Evolutionary conservation across 305 asterid species (phyloP).

Genomic region (Andrographis paniculata): DNA sequence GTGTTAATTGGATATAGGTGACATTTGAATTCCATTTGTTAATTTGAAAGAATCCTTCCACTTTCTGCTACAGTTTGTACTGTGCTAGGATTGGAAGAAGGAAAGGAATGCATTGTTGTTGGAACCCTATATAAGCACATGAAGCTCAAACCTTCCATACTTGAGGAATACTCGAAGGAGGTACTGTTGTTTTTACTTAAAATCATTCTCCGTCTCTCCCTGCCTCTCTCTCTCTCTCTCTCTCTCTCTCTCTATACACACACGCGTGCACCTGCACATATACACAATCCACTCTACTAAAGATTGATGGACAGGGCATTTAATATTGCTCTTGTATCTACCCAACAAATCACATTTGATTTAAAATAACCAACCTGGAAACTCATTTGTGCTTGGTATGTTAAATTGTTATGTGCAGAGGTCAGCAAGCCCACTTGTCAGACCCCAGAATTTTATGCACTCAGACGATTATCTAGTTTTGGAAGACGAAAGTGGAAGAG

Average conservation of each 20-base stretch:
- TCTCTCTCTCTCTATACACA: not conserved
- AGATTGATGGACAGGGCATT: too few relatives aligned
- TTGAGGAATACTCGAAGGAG: constrained; percentile 95
- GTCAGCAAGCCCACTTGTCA: constrained; percentile 59
- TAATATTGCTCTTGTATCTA: too few relatives aligned
- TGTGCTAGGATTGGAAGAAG: constrained; percentile 76
- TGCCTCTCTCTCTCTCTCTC: constrained; percentile 5
- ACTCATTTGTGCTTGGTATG: too few relatives aligned
- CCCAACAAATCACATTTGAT: too few relatives aligned
- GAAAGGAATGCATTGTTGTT: constrained; percentile 74
- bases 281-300: too few relatives aligned
- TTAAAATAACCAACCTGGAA: too few relatives aligned
- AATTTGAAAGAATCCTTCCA: constrained; percentile 4
- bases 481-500: constrained; percentile 99
- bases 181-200: constrained; percentile 26
- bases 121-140: constrained; percentile 92
- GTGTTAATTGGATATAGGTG: not conserved
- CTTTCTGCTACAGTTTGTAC: constrained; percentile 61
- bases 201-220: constrained; percentile 2
- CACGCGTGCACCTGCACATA: not conserved
- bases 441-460: constrained; percentile 62
- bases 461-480: constrained; percentile 68
- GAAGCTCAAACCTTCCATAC: constrained; percentile 88
- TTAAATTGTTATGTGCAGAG: constrained; percentile 43
- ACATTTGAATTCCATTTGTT: constrained; percentile 15